Percentiles rank a stretch among this genome's conserved stretches.
Conservation (phyloP, 2,329 filamentous ascomycete species). For the Phaeophleospora eucalypticola region DNA sequence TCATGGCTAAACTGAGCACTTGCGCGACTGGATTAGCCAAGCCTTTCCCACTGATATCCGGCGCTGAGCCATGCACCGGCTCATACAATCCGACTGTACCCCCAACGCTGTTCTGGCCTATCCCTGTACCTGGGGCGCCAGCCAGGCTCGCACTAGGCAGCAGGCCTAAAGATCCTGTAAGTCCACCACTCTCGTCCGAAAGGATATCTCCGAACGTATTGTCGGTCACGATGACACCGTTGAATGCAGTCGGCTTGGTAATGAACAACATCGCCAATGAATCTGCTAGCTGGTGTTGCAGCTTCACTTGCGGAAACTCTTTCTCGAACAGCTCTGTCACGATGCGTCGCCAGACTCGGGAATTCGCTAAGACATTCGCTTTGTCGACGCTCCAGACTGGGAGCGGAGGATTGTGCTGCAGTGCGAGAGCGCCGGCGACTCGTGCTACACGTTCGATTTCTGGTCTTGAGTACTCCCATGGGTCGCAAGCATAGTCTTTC, state of each 20-base stretch:
- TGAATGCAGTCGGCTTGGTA: slow-evolving; percentile 45
- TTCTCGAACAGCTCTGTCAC: slow-evolving; percentile 40
- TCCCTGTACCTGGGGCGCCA: slow-evolving; percentile 25
- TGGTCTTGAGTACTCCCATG: slow-evolving; percentile 44
- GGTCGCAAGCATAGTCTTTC: slow-evolving; percentile 43
- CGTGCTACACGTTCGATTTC: slow-evolving; percentile 49
- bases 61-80: slow-evolving; percentile 33
- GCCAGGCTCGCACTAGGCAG: slow-evolving; percentile 42
- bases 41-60: slow-evolving; percentile 33
- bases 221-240: slow-evolving; percentile 47
- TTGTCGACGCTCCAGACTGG: slow-evolving; percentile 50
- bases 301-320: slow-evolving; percentile 43
- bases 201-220: slow-evolving; percentile 50
- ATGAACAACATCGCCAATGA: slow-evolving; percentile 49
- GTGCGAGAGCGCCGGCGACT: slow-evolving; percentile 45
- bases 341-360: slow-evolving; percentile 47
- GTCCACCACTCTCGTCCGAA: slow-evolving; percentile 45
- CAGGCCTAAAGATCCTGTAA: slow-evolving; percentile 45
- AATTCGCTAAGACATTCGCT: slow-evolving; percentile 51
- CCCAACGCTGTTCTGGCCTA: slow-evolving; percentile 37
- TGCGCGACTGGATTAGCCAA: slow-evolving; percentile 32
- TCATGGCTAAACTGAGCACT: slow-evolving; percentile 33
- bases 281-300: slow-evolving; percentile 47
- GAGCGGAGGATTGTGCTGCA: slow-evolving; percentile 34
- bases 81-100: slow-evolving; percentile 37